Conservation (phyloP, 1,284 basidiomycete species). For the Microbotryum saponariae region DNA sequence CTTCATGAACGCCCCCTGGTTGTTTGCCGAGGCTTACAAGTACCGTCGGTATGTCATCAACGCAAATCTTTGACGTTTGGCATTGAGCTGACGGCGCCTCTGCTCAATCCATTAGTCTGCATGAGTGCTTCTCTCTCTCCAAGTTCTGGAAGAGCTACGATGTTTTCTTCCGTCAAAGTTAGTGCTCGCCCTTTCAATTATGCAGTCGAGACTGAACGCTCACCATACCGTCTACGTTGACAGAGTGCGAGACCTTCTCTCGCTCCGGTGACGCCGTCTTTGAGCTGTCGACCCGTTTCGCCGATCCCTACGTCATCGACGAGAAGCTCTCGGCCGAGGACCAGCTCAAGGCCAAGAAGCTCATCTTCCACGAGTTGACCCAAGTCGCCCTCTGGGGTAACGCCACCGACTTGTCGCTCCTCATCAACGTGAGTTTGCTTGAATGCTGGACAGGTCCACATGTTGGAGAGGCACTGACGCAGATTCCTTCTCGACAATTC, state of each 20-base stretch:
- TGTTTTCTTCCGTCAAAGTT: conserved; percentile 78
- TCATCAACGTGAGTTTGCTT: conserved; percentile 59
- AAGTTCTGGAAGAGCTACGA: conserved; percentile 84
- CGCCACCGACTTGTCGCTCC: conserved; percentile 88
- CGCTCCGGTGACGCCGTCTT: conserved; percentile 89
- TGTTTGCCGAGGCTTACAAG: conserved; percentile 96
- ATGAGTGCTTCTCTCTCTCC: conserved; percentile 89
- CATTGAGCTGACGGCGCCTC: background rate
- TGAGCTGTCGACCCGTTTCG: conserved; percentile 87
- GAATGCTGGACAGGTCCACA: background rate
- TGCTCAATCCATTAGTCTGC: conserved; percentile 46
- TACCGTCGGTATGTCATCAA: conserved; percentile 57
- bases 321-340: conserved; percentile 51
- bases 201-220: conserved; percentile 8
- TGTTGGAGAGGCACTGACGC: no score
- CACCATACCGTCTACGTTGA: conserved; percentile 31
- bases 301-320: conserved; percentile 64
- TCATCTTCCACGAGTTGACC: conserved; percentile 89
- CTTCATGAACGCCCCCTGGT: conserved; percentile 91
- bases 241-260: conserved; percentile 83
- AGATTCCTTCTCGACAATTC: no score
- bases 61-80: no score
- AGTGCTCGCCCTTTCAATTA: conserved; percentile 2
- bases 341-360: conserved; percentile 65
- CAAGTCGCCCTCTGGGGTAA: conserved; percentile 87